Base-by-base conservation (phyloP, 306 rosid species). In the Luffa acutangula region DNA sequence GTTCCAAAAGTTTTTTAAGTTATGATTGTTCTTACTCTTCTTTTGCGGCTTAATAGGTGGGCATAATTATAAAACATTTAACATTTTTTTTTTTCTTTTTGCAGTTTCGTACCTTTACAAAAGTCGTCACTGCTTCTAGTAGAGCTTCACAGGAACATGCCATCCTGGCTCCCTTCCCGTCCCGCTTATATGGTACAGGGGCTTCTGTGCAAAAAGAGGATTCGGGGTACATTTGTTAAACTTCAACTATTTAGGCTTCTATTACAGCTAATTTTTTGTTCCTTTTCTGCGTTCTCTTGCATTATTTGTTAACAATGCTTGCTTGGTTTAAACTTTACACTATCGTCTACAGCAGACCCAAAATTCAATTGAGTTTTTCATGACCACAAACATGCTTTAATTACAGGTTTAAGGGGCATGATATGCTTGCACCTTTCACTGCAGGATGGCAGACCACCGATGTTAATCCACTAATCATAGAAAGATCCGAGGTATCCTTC, bases 361-460 rank as follows among this genome's bases (percentile, higher is more conserved):
- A 66, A 21, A 62, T 33, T 54, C 72, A 72, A 69, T 80, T 65
- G 42, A 74, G 46, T 49, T 53, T 51, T 17, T 51, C 62, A 74
- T 33, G 62, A 51, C 60, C 77, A 25, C 21, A 25, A 48, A 85
- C 80, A 63, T 80, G 7, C 82, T 71, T 66, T 72, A 78, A 71
- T 73, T 80, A 37, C 89, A 96, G 99, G 87, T 87, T 81, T 64
- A 91, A 82, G 85, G 93, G 96, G 63, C 99, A 96, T 81, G 88
- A 85, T 79, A 93, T 96, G 98, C 99, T 96, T 80, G 99, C 98
- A 45, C 99, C 99, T 81, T 96, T 96, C 89, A 96, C 98, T n/a
- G 88, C 98, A 36, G 99, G 98, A 83, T 86, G 92, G 91, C 93
- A 90, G 82, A 80, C 85, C 66, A 14, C 83, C 56, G 94, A 91